Evolutionary conservation across 805 yeast species (phyloP), one percentile per base, ranked within the genome.

Genomic region (Candida endomychidarum): DNA sequence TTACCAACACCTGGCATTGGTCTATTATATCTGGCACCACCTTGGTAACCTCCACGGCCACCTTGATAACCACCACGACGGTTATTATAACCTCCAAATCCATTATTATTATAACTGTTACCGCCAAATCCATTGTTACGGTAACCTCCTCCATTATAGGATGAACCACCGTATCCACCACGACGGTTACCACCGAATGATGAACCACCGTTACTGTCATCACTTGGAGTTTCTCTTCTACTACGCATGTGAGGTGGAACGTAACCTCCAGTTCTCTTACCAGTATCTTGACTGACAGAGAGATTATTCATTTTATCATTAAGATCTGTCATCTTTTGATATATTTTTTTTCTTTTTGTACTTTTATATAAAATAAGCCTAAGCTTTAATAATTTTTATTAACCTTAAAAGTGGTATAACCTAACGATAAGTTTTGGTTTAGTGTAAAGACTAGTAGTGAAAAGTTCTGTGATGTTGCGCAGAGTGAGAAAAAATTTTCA

Each of bases 1-100:
- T 75, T 74, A 54, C 99, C 99, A 51, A 78, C 83, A 50, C 83
- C 83, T 25, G 70, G 66, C 3, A 26, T 10, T 49, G 70, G 63
- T 33, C 62, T 58, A 33, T 53, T 58, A 37, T 38, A 45, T 50
- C 58, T 52, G 8, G n/a, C 2, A 41, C 59, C 55, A 35, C 51
- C 61, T 31, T 51, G 42, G 35, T 46, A 37, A 36, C 36, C 34
- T 36, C 66, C 63, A 47, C 40, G 34, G 24, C 38, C 38, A 21
- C 35, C 34, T n/a, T n/a, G n/a, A 26, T 8, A 22, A 4, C 69
- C 63, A 46, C 56, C 51, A 35, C 51, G 43, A 42, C 67, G 63
- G 43, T 65, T 61, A 46, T 40, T 33, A 40, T 54, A 48, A 23
- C 54, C 50, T 33, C 58, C 52, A 43, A 52, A 53, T 21, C 65